A percentile compares a stretch with the other conserved stretches of the same genome.
phyloP scores from a whole-genome alignment of 192 early-diverging fungal genomes.

The Dissophora ornata region DNA sequence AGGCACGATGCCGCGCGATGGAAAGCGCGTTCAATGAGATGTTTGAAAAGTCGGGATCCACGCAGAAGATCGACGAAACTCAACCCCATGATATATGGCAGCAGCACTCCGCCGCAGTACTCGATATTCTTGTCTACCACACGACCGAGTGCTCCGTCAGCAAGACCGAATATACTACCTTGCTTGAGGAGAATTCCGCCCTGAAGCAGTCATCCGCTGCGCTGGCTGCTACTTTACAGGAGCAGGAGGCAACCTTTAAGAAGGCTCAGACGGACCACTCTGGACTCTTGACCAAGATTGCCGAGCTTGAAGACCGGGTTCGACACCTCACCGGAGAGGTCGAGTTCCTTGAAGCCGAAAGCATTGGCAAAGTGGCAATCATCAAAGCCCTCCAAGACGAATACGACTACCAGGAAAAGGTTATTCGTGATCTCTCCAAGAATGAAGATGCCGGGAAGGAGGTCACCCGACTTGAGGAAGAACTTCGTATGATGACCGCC shows the following conservation, averaged over 20 bases:
- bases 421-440: conserved; percentile 45
- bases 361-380: conserved; percentile 48
- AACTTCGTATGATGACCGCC: conserved; percentile 27
- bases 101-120: conserved; percentile 13
- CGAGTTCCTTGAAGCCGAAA: conserved; percentile 47
- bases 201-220: not conserved
- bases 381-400: conserved; percentile 42
- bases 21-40: conserved; percentile 25
- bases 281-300: conserved; percentile 22
- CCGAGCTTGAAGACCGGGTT: conserved; percentile 42
- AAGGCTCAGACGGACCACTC: conserved; percentile 19
- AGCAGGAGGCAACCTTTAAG: conserved; percentile 12
- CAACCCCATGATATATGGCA: conserved; percentile 5
- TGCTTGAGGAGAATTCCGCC: conserved; percentile 12
- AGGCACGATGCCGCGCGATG: conserved; percentile 24
- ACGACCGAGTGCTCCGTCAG: conserved; percentile 19
- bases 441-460: conserved; percentile 45
- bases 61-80: not conserved
- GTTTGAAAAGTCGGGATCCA: conserved; percentile 14
- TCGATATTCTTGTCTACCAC: conserved; percentile 15
- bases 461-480: conserved; percentile 29
- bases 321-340: conserved; percentile 24
- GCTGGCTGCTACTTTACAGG: conserved; percentile 3
- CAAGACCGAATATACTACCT: conserved; percentile 23
- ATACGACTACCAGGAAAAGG: conserved; percentile 48